Base-by-base conservation (phyloP, 352 stramenopile species). In the Peronospora tabacina region DNA sequence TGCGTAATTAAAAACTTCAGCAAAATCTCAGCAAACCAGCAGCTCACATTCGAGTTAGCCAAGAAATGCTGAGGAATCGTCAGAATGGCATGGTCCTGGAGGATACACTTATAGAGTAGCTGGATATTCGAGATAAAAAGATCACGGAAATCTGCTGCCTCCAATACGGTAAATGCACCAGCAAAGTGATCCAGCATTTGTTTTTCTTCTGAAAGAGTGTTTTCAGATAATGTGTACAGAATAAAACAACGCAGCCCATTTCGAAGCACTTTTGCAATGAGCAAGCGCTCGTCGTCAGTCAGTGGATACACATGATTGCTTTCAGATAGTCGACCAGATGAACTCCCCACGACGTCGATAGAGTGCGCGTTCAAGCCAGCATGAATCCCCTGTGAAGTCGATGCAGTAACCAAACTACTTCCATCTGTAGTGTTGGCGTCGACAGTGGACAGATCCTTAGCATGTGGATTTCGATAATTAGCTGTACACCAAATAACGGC, bases 401-500 rank as follows among this genome's bases (percentile, higher is more conserved):
- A 49, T 46, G 22, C 19, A 34, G 19, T n/a, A 44, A 61, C 45
- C 10, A 62, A 52, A 15, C 52, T 52, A 63, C 50, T 59, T 40
- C 46, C 61, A 44, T 74, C 71, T 22, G 62, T 44, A 35, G 65
- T 53, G 16, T 68, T 70, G 0, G 79, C 75, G 40, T 94, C 83
- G 22, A 87, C 85, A 0, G 72, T 87, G 12, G 79, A 90, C 41
- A 93, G 40, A 59, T 95, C 57, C 62, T 92, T 84, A 33, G 76
- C 83, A 13, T 90, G 69, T n/a, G 84, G 81, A 49, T 93, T 93
- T 17, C 84, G 78, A 52, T 94, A 94, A 66, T 97, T 96, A 29
- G 81, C 84, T 10, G 98, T 97, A 67, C 95, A 99, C 88, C 92
- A 99, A 43, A 99, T 97, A 5, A 99, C 75, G 8, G 92, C 98